A percentile compares a stretch with the other conserved stretches of the same genome.
These are phyloP conservation scores for Amauroascus verrucosus DNA, from an alignment of 2,329 filamentous ascomycete genomes.

Conservation along the genomic window DNA sequence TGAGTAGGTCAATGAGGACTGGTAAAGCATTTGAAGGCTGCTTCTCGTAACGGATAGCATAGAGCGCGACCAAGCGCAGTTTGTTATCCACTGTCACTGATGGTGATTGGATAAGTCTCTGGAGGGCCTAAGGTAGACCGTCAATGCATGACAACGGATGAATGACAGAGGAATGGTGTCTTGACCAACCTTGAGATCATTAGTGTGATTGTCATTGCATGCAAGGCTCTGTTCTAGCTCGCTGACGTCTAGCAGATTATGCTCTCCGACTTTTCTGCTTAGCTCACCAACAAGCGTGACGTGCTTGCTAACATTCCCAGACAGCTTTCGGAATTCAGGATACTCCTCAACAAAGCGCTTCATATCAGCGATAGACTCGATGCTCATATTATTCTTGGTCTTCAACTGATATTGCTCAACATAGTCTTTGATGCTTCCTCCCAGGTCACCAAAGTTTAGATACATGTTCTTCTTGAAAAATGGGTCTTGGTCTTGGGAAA, in stretches of 20 bases:
- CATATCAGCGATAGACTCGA: constrained; percentile 97
- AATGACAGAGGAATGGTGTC: not conserved
- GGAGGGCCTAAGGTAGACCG: constrained; percentile 52
- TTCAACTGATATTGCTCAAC: constrained; percentile 97
- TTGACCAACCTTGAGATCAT: constrained; percentile 70
- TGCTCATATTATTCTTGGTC: constrained; percentile 90
- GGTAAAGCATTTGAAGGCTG: constrained; percentile 73
- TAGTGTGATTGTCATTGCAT: constrained; percentile 88
- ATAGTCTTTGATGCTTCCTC: constrained; percentile 96
- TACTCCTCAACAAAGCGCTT: constrained; percentile 99
- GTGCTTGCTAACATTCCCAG: constrained; percentile 96
- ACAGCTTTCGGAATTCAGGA: constrained; percentile 92
- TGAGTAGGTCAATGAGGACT: constrained; percentile 75
- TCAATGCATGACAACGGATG: not conserved
- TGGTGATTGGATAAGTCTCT: constrained; percentile 73
- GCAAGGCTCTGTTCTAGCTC: constrained; percentile 94
- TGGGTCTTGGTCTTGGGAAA: constrained; percentile 93
- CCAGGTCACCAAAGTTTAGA: constrained; percentile 89
- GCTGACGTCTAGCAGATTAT: constrained; percentile 87
- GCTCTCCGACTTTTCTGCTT: constrained; percentile 72
- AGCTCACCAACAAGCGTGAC: constrained; percentile 92
- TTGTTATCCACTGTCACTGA: constrained; percentile 72
- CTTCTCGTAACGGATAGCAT: constrained; percentile 83
- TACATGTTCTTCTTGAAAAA: constrained; percentile 99
- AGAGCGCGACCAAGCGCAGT: constrained; percentile 81